Percentiles rank a stretch among this genome's conserved stretches.
phyloP scores from a whole-genome alignment of 805 yeast genomes.

The Barnettozyma californica region DNA sequence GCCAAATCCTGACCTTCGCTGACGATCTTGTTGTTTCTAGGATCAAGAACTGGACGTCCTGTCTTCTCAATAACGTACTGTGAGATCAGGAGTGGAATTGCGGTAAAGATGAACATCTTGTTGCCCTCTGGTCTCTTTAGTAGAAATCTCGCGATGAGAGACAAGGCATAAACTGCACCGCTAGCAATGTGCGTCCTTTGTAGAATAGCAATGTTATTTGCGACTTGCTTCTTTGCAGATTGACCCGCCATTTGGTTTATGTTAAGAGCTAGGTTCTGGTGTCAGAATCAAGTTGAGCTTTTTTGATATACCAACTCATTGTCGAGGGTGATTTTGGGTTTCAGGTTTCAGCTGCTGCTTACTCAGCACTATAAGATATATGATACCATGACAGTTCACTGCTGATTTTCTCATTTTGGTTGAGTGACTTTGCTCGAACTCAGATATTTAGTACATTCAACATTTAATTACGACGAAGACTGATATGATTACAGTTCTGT shows the following conservation, averaged over 20 bases:
- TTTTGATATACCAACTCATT: too few relatives aligned
- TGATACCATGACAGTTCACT: too few relatives aligned
- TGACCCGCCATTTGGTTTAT: conserved; percentile 52
- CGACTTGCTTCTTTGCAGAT: conserved; percentile 49
- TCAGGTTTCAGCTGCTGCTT: too few relatives aligned
- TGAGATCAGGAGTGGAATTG: conserved; percentile 31
- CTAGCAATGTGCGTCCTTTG: conserved; percentile 34
- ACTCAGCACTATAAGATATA: too few relatives aligned
- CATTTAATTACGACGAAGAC: too few relatives aligned
- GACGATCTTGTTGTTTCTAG: conserved; percentile 29
- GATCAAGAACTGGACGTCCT: conserved; percentile 45
- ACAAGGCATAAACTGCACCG: conserved; percentile 22
- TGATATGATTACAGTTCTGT: too few relatives aligned
- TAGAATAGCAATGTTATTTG: conserved; percentile 33
- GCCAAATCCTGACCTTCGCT: conserved; percentile 44
- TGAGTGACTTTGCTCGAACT: too few relatives aligned
- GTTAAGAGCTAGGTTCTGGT: neutral
- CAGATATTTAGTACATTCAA: too few relatives aligned
- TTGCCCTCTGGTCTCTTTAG: conserved; percentile 33
- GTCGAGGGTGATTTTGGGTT: too few relatives aligned
- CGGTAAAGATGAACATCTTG: conserved; percentile 24
- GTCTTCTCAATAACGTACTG: conserved; percentile 41
- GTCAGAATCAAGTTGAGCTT: neutral
- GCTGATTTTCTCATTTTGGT: too few relatives aligned
- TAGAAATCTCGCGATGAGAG: conserved; percentile 26